Percentiles rank a stretch among this genome's conserved stretches.
Conservation (phyloP, 148 eudicot genomes). For the Vaccinium corymbosum region DNA sequence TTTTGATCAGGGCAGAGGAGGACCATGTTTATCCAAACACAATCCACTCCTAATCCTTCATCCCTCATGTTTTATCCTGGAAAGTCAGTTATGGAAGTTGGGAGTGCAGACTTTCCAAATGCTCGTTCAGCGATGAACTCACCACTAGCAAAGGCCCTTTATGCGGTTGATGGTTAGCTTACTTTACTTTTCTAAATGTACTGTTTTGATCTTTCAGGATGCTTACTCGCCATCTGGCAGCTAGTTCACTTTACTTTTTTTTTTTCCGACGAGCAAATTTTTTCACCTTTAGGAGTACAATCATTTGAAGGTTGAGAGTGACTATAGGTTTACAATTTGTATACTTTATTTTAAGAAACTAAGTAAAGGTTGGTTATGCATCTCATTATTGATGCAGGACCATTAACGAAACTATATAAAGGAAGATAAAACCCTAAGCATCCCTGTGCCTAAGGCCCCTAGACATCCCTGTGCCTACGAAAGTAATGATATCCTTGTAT, state of each 20-base stretch:
- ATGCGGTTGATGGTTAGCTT: slow-evolving; percentile 73
- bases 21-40: slow-evolving; percentile 91
- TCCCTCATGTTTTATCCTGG: slow-evolving; percentile 95
- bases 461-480: too few species aligned
- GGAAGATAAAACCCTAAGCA: too few species aligned
- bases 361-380: neutral
- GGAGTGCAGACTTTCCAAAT: slow-evolving; percentile 91
- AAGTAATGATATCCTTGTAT: too few species aligned
- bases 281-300: neutral
- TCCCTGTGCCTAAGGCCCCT: too few species aligned
- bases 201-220: neutral
- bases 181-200: neutral
- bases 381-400: neutral
- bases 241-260: neutral
- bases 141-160: slow-evolving; percentile 70
- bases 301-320: neutral
- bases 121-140: slow-evolving; percentile 90
- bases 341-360: neutral
- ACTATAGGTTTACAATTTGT: neutral
- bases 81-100: slow-evolving; percentile 82
- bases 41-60: slow-evolving; percentile 88
- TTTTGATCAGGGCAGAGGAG: slow-evolving; percentile 74
- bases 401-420: too few species aligned
- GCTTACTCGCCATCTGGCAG: neutral
- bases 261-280: neutral